These are phyloP conservation scores for Aspergillus campestris DNA, from an alignment of 495 filamentous ascomycete genomes.

Conservation along the genomic window DNA sequence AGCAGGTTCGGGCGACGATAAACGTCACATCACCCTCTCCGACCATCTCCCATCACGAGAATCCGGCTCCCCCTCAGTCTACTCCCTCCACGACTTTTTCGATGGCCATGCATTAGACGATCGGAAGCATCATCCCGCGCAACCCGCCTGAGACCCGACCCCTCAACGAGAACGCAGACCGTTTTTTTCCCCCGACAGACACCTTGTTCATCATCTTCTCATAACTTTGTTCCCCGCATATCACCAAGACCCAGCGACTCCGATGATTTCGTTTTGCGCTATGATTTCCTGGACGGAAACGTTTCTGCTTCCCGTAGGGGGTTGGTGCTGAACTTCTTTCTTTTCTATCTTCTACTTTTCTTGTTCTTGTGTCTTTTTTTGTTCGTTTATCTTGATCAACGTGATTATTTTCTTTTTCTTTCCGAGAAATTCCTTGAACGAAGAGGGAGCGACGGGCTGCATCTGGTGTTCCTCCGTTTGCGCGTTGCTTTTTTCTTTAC, in stretches of 20 bases:
- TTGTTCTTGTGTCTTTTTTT: constrained; percentile 11
- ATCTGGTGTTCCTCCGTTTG: constrained; percentile 15
- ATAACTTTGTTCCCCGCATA: too few relatives aligned
- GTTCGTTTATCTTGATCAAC: constrained; percentile 11
- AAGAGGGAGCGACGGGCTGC: constrained; percentile 27
- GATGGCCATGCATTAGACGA: constrained; percentile 17
- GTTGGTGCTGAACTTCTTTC: constrained; percentile 4
- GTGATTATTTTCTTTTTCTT: constrained; percentile 22
- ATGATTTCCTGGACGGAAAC: constrained; percentile 3
- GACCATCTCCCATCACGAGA: constrained; percentile 15
- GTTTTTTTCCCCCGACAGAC: too few relatives aligned
- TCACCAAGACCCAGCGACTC: constrained; percentile 14
- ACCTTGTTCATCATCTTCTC: too few relatives aligned
- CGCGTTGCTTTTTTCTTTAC: constrained; percentile 20
- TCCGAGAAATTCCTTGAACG: constrained; percentile 26
- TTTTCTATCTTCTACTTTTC: constrained; percentile 14
- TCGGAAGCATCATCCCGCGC: constrained; percentile 12
- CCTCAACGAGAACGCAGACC: too few relatives aligned
- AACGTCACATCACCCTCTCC: constrained; percentile 24
- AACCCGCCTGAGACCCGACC: constrained; percentile 7
- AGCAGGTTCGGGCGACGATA: constrained; percentile 98
- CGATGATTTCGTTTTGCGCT: constrained; percentile 10
- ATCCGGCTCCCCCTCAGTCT: background rate
- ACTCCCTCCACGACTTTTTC: constrained; percentile 13
- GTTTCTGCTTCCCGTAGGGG: constrained; percentile 6